Base-by-base conservation (phyloP, 148 eudicot genomes). In the Salicornia ramosissima region DNA sequence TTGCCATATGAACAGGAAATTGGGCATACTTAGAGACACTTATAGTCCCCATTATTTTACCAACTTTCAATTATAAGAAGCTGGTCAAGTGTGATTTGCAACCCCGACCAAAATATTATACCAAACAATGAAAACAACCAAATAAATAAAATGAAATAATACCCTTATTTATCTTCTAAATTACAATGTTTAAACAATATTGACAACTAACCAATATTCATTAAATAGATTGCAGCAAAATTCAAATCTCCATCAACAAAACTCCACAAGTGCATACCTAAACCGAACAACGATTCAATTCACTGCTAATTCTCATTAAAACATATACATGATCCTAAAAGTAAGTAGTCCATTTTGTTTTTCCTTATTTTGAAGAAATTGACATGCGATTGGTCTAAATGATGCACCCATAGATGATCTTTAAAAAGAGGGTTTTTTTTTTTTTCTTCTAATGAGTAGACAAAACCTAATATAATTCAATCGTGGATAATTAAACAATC, bases 1-100 rank as follows among this genome's bases (percentile, higher is more conserved):
- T 72, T n/a, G 93, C 91, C 34, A 74, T 80, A 49, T 92, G 97
- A 53, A 83, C 87, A 50, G 91, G 90, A 75, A 86, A 83, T 49
- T 90, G 89, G n/a, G 80, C 81, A 74, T 90, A 92, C 65, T 85
- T 90, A 1, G 94, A 83, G 42, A 83, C 71, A 75, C 89, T 96
- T 71, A 78, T 68, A 59, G 73, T 65, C 58, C 69, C 80, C 22
- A 76, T 64, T 77, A 78, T 78, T 16, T 28, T 67, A 30, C 21
- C 18, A 2, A 64, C 18, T 11, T 47, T 52, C 16, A 62, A 62
- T 62, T 62, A 30, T 55, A 24, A 29, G 56, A 30, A 22, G 39
- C 46, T 10, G 39, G 39, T 62, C 47, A 21, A 62, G 14, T n/a
- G 21, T 1, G 13, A 2, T 14, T 22, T 16, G 8, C 24, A 43